Percentiles rank a stretch among this genome's conserved stretches.
These are phyloP conservation scores for Penicillium sp. DNA, from an alignment of 2,329 filamentous ascomycete species.

Conservation along the genomic window DNA sequence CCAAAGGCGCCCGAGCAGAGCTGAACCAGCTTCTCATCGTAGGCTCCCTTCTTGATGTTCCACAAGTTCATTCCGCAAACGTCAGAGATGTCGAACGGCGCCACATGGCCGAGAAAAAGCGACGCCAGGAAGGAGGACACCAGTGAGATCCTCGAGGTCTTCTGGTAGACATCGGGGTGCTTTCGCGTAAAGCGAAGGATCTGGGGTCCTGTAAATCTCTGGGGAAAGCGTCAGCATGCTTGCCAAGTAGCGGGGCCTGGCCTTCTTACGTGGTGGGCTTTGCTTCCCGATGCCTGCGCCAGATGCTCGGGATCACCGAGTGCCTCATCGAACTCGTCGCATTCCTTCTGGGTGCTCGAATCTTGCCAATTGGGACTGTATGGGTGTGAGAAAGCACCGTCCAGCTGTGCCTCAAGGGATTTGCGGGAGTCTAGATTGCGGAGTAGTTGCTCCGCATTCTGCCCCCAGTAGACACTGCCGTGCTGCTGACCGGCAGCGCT, in stretches of 20 bases:
- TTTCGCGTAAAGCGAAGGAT: conserved; percentile 85
- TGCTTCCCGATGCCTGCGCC: conserved; percentile 81
- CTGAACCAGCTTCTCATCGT: conserved; percentile 73
- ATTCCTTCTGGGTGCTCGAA: conserved; percentile 88
- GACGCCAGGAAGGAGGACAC: conserved; percentile 96
- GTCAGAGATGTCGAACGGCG: conserved; percentile 90
- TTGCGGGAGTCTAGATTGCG: conserved; percentile 60
- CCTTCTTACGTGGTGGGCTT: conserved; percentile 83
- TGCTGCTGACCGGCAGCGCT: conserved; percentile 96
- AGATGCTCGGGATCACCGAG: conserved; percentile 69
- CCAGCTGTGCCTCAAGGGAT: conserved; percentile 72
- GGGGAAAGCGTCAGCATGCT: conserved; percentile 1
- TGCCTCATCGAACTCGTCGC: conserved; percentile 78
- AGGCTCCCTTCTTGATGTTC: conserved; percentile 76
- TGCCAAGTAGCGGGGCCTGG: background rate
- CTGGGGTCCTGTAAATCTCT: conserved; percentile 97
- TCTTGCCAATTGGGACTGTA: conserved; percentile 98
- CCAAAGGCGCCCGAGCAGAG: conserved; percentile 70
- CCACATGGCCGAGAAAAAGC: conserved; percentile 79
- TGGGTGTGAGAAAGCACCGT: conserved; percentile 74
- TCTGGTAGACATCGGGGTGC: conserved; percentile 76
- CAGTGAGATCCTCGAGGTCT: conserved; percentile 83
- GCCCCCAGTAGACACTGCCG: conserved; percentile 92
- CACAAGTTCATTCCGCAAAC: conserved; percentile 97
- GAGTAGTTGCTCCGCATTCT: conserved; percentile 67